Percentiles rank a stretch among this genome's conserved stretches.
Evolutionary conservation across 2,329 filamentous ascomycete genomes (phyloP).

Genomic region (Aspergillus tubingensis): DNA sequence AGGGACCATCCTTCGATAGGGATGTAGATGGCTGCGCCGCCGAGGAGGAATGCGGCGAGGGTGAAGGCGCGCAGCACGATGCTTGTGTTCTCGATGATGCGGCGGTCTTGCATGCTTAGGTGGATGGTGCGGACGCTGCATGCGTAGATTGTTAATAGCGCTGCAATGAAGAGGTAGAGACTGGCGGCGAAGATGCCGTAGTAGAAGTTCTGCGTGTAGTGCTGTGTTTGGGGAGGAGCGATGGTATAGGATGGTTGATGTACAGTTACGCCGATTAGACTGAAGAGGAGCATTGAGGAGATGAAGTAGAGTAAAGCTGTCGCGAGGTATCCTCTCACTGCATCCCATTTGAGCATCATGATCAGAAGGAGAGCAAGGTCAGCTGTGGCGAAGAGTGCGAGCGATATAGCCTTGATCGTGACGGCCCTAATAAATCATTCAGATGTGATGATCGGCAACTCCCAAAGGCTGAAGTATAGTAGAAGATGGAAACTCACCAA

Average conservation of each 20-base stretch:
- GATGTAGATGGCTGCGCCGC: conserved; percentile 6
- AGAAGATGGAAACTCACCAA: neutral
- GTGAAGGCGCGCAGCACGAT: neutral
- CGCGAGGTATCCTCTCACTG: neutral
- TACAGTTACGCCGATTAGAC: neutral
- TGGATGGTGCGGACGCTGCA: neutral
- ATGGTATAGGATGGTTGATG: neutral
- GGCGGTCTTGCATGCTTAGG: neutral
- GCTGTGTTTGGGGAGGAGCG: neutral
- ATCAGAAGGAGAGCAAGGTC: neutral
- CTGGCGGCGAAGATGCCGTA: conserved; percentile 9
- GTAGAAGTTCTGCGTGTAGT: conserved; percentile 10
- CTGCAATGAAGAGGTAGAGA: neutral
- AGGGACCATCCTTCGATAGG: conserved; percentile 9
- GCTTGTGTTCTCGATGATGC: conserved; percentile 1
- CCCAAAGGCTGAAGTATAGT: too few relatives aligned
- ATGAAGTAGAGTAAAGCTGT: neutral
- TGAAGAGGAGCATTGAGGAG: conserved; percentile 1
- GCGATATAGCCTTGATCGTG: neutral
- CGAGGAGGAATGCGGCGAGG: neutral
- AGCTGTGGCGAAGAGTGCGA: neutral
- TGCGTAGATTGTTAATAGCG: neutral
- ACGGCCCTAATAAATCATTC: neutral
- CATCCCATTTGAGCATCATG: neutral
- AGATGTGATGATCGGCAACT: neutral